Base-by-base conservation (phyloP, 352 stramenopile genomes). In the Pythium aristosporum region DNA sequence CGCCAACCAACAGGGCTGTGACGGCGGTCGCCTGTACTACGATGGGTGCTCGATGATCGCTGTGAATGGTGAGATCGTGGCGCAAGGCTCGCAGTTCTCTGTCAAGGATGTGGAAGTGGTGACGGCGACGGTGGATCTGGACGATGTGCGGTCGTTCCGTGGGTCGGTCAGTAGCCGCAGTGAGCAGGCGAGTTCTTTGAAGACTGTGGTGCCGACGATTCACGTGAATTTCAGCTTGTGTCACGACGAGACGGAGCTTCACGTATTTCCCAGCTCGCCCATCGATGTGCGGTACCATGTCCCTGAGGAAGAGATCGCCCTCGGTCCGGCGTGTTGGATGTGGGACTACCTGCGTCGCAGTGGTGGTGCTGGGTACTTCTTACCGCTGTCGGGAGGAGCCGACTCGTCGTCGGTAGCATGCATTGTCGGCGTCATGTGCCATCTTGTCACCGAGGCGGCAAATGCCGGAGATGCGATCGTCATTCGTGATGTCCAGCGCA, bases 361-460 rank as follows among this genome's bases (percentile, higher is more conserved):
- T 79, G 88, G 71, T 10, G 82, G 82, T 9, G 77, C 69, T 13
- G 85, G 85, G 1, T 99, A 98, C 73, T 98, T 99, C 57, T 79
- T 99, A 52, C 97, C 97, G 20, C 85, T 99, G 21, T 98, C 90
- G 37, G 96, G 97, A 42, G 97, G 97, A 53, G 97, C 97, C 1
- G 97, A 99, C 75, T 98, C 91, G 25, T 97, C 91, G 5, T 97
- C 94, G 20, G 96, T 98, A 5, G 96, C 96, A 7, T 93, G 91
- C 42, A 99, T 99, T 67, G 96, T 99, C 9, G 96, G 96, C 32
- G 91, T 98, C 21, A 99, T 99, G 97, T 99, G 96, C 67, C 85
- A 98, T 60, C 73, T 99, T 32, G 96, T 98, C 3, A 82, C 84
- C 3, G 77, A 96, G 30, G 89, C 93, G 20, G 85, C 86, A n/a